Evolutionary conservation across 2,329 filamentous ascomycete genomes (phyloP).

Genomic region (Talaromyces sp.): DNA sequence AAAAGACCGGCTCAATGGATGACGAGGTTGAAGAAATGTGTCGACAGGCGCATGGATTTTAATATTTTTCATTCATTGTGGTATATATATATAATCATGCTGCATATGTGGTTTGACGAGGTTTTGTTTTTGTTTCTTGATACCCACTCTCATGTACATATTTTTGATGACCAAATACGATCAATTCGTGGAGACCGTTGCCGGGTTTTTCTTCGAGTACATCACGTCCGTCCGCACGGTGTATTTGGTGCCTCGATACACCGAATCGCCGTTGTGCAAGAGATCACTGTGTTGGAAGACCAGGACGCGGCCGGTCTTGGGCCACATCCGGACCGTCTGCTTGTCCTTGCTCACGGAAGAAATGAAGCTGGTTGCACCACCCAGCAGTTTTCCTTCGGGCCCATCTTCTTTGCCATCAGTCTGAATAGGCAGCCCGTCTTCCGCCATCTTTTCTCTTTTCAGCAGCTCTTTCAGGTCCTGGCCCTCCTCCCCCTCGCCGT

Average conservation of each 20-base stretch:
- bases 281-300: slow-evolving; percentile 52
- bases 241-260: slow-evolving; percentile 48
- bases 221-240: slow-evolving; percentile 53
- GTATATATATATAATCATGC: not conserved
- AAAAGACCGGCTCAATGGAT: slow-evolving; percentile 1
- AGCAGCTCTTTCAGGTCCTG: slow-evolving; percentile 25
- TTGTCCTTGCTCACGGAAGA: slow-evolving; percentile 21
- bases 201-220: slow-evolving; percentile 29
- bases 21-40: slow-evolving; percentile 4
- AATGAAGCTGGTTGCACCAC: slow-evolving; percentile 52
- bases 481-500: slow-evolving; percentile 32
- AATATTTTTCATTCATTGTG: not conserved
- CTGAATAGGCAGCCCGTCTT: slow-evolving; percentile 10
- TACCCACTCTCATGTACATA: slow-evolving; percentile 1
- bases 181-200: not conserved
- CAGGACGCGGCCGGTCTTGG: slow-evolving; percentile 47
- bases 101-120: not conserved
- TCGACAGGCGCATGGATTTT: not conserved
- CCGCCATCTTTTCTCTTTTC: slow-evolving; percentile 8
- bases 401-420: not conserved
- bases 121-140: not conserved
- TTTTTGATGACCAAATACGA: not conserved
- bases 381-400: slow-evolving; percentile 29
- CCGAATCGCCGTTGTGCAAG: slow-evolving; percentile 51
- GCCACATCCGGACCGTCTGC: slow-evolving; percentile 38